Conservation (phyloP, 192 early-diverging fungal species). For the Coemansia sp. region DNA sequence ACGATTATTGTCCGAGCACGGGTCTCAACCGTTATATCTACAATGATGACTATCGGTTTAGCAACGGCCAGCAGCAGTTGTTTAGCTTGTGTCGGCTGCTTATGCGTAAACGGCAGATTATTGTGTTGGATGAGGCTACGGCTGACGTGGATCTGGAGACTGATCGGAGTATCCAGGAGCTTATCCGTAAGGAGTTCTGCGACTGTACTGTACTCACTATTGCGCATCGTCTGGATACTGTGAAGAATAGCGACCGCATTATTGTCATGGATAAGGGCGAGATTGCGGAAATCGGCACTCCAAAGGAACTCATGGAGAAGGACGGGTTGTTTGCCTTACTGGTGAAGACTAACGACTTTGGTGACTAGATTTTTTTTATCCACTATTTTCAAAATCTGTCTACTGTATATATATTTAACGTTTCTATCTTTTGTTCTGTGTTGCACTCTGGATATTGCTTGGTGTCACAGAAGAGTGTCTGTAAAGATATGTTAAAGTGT, state of each 20-base stretch:
- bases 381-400: neutral
- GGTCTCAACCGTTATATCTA: slow-evolving; percentile 16
- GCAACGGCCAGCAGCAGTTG: slow-evolving; percentile 63
- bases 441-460: too few species aligned
- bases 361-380: neutral
- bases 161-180: slow-evolving; percentile 25
- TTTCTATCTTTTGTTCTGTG: neutral
- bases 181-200: slow-evolving; percentile 57
- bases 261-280: slow-evolving; percentile 72
- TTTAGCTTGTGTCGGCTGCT: slow-evolving; percentile 64
- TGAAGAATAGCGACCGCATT: slow-evolving; percentile 67
- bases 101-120: slow-evolving; percentile 55
- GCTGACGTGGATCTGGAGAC: slow-evolving; percentile 59
- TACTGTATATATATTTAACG: neutral
- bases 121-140: slow-evolving; percentile 73
- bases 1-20: neutral
- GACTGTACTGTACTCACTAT: slow-evolving; percentile 61
- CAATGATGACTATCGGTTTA: slow-evolving; percentile 23
- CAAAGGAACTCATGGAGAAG: slow-evolving; percentile 58
- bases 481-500: too few species aligned
- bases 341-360: slow-evolving; percentile 28
- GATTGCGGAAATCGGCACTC: slow-evolving; percentile 65
- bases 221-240: slow-evolving; percentile 73
- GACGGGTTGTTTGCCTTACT: slow-evolving; percentile 36
- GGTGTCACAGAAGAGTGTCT: too few species aligned